Evolutionary conservation across 2,329 filamentous ascomycete species (phyloP), one percentile per base, ranked within the genome.

Genomic region (Aspergillus calidoustus): DNA sequence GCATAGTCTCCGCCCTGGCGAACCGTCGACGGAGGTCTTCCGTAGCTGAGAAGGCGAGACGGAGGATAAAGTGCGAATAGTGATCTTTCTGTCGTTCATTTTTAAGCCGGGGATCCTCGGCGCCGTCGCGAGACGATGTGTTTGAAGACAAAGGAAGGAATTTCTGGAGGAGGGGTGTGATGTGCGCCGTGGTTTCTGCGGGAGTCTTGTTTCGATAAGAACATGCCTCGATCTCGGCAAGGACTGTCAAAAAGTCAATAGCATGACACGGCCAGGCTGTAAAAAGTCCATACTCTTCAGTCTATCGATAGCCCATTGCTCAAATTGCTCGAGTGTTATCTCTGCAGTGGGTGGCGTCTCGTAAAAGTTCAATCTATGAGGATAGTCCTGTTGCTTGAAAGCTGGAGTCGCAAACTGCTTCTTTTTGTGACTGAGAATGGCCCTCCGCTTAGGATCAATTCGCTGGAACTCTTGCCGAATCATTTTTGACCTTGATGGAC

Each of bases 261-360:
- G 52, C n/a, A 34, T 31, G 13, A 57, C 5, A 30, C 17, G 46
- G 8, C 6, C 30, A 8, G 13, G 15, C 34, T 4, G 31, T 3
- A 6, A 13, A 23, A 2, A 17, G 17, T 8, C 57, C 81, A 59
- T 81, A 92, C 92, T 86, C 80, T 92, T 89, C 67, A 99, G 78
- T 60, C 95, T 85, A 72, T 96, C 91, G 72, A 99, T 98, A 11
- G 93, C 95, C 95, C 95, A 99, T 85, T 97, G 93, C 76, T 99
- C 95, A 72, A 99, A 99, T 75, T 99, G 89, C 74, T 99, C 95
- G 47, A 99, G 87, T 0, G 92, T 96, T 69, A 99, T 95, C 74
- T 99, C 95, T 52, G 91, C 91, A 0, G 93, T 97, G 0, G 95
- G 95, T 50, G 95, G 91, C 28, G 89, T 84, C 48, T 87, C 82